A percentile compares a stretch with the other conserved stretches of the same genome.
These are phyloP conservation scores for Scopulariopsis brevicaulis DNA, from an alignment of 2,329 filamentous ascomycete genomes.

Conservation along the genomic window DNA sequence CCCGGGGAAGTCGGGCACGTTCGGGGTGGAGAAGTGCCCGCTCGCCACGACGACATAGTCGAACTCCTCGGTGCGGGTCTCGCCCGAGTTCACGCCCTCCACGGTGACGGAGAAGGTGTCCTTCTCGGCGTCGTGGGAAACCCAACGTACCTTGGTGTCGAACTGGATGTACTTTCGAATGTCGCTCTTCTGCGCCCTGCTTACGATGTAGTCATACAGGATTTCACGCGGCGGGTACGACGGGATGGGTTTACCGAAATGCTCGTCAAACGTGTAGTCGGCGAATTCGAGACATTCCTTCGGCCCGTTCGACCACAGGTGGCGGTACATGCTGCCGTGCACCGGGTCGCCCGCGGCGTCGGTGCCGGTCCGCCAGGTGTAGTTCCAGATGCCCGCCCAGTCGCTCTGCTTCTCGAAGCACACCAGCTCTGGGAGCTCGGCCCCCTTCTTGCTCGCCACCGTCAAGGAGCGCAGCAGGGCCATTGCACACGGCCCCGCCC, in stretches of 20 bases:
- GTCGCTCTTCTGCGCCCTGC: neutral
- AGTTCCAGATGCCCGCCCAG: neutral
- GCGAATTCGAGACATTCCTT: neutral
- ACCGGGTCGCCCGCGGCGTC: neutral
- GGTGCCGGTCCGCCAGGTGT: neutral
- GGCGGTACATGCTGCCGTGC: neutral
- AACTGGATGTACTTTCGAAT: neutral
- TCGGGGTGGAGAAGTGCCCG: constrained; percentile 55
- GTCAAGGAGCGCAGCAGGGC: neutral
- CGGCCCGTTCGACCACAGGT: neutral
- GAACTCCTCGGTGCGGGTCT: constrained; percentile 22
- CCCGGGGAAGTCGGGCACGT: constrained; percentile 48
- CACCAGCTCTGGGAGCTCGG: neutral
- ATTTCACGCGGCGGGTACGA: neutral
- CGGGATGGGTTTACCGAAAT: neutral
- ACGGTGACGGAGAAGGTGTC: neutral
- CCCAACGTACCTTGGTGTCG: neutral
- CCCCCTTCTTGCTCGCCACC: neutral
- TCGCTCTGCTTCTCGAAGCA: neutral
- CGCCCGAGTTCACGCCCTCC: neutral
- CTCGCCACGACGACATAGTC: constrained; percentile 56
- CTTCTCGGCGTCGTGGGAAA: neutral
- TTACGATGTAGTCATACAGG: neutral
- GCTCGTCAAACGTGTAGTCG: neutral
- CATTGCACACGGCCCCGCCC: neutral